These are phyloP conservation scores for Phlebiopsis gigantea DNA, from an alignment of 768 basidiomycete genomes.

Conservation along the genomic window DNA sequence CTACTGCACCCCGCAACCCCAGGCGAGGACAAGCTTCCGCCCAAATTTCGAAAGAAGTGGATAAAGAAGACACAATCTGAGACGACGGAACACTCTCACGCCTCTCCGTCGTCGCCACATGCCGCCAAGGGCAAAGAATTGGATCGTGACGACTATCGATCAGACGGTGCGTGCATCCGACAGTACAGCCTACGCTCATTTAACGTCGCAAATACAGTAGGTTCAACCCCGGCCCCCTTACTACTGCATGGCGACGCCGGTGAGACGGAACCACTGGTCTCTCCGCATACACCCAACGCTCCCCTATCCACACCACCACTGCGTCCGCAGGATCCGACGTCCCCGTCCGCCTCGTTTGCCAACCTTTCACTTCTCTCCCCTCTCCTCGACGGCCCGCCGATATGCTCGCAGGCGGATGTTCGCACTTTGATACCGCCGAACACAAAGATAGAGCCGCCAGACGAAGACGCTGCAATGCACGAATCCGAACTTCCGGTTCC, in stretches of 20 bases:
- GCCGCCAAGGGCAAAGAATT: background rate
- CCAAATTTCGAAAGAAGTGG: constrained; percentile 57
- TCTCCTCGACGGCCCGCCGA: constrained; percentile 15
- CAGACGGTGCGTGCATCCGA: background rate
- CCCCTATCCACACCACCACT: background rate
- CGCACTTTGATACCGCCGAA: background rate
- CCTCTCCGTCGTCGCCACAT: background rate
- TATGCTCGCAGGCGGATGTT: background rate
- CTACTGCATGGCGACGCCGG: constrained; percentile 32
- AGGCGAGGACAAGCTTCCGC: constrained; percentile 42
- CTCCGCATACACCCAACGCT: background rate
- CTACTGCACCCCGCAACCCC: background rate
- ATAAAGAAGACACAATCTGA: constrained; percentile 21
- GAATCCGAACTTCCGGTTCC: too few relatives aligned
- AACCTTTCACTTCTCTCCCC: constrained; percentile 44
- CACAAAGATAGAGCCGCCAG: background rate
- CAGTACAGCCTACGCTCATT: too few relatives aligned
- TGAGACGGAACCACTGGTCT: background rate
- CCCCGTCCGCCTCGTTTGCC: constrained; percentile 46
- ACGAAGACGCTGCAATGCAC: background rate
- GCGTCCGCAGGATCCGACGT: constrained; percentile 19
- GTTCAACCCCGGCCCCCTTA: constrained; percentile 45
- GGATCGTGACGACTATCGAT: background rate
- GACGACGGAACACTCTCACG: constrained; percentile 15
- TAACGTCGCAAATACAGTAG: constrained; percentile 18